A percentile compares a stretch with the other conserved stretches of the same genome.
These are phyloP conservation scores for Backusella macrospora DNA, from an alignment of 192 early-diverging fungal species.

Conservation along the genomic window DNA sequence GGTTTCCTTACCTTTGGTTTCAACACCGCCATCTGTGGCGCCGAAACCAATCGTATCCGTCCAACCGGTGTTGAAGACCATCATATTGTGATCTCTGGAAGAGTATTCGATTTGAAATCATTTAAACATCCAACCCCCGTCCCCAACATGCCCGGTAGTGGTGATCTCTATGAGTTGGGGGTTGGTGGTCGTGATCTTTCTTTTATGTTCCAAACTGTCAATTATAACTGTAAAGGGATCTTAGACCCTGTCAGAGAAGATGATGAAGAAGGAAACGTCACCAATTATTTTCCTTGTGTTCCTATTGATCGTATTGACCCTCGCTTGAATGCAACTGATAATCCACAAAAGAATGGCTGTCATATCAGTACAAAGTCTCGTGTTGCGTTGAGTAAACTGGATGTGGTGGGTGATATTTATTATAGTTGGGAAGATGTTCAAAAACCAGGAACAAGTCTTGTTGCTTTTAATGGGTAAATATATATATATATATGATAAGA, in stretches of 20 bases:
- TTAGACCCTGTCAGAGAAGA: constrained; percentile 42
- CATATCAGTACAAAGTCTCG: constrained; percentile 54
- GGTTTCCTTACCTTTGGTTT: constrained; percentile 89
- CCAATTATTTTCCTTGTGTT: constrained; percentile 76
- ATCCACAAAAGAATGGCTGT: constrained; percentile 59
- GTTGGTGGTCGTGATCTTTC: constrained; percentile 73
- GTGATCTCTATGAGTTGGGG: constrained; percentile 59
- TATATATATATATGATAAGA: neutral
- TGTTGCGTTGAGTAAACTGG: constrained; percentile 46
- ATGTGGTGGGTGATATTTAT: constrained; percentile 62
- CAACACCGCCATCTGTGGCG: constrained; percentile 65
- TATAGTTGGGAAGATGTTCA: constrained; percentile 71
- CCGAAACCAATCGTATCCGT: constrained; percentile 48
- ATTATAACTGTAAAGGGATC: constrained; percentile 65
- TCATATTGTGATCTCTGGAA: constrained; percentile 64
- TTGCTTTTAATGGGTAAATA: constrained; percentile 71
- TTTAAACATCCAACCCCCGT: constrained; percentile 54
- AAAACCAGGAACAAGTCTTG: constrained; percentile 54
- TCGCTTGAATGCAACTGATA: constrained; percentile 54
- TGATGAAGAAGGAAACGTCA: constrained; percentile 43
- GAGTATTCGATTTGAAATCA: constrained; percentile 60
- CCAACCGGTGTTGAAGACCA: constrained; percentile 53
- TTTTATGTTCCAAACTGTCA: constrained; percentile 80
- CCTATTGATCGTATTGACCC: constrained; percentile 45
- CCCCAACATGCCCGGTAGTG: constrained; percentile 42